A percentile compares a stretch with the other conserved stretches of the same genome.
These are phyloP conservation scores for Chlamydomonas reinhardtii DNA, from an alignment of 163 green algal genomes.

Conservation along the genomic window DNA sequence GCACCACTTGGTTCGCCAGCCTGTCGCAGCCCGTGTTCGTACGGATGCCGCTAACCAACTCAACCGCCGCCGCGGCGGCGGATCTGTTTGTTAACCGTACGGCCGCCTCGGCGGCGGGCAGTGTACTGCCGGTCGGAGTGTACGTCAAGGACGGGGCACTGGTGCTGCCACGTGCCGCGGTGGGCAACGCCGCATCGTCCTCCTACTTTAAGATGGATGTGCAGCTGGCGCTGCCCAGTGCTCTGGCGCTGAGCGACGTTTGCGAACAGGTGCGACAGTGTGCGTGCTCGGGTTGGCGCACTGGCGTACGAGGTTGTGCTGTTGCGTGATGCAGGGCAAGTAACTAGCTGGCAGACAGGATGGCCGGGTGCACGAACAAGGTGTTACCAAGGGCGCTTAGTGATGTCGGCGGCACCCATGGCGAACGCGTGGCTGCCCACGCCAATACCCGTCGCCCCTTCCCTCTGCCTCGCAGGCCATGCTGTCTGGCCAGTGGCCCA, in stretches of 20 bases:
- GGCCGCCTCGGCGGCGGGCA: no score
- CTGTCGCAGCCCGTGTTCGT: not conserved
- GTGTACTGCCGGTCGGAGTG: not conserved
- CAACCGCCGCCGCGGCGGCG: not conserved
- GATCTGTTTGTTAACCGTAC: not conserved
- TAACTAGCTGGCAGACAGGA: no score
- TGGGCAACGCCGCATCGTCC: not conserved
- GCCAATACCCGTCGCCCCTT: no score
- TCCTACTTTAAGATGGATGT: not conserved
- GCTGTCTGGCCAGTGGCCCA: not conserved
- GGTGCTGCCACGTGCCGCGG: not conserved
- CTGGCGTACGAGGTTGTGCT: no score
- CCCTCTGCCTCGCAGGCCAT: not conserved
- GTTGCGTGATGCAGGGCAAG: no score
- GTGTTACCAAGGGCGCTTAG: no score
- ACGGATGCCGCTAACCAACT: not conserved
- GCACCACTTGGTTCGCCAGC: not conserved
- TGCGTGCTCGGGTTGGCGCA: no score
- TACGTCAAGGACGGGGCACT: not conserved
- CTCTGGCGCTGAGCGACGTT: not conserved
- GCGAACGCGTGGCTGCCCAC: not conserved
- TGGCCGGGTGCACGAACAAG: no score
- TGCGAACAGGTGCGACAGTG: not conserved
- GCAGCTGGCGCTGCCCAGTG: no score
- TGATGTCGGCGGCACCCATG: no score